Conservation (phyloP, 2,329 filamentous ascomycete genomes). For the Decorospora gaudefroyi region DNA sequence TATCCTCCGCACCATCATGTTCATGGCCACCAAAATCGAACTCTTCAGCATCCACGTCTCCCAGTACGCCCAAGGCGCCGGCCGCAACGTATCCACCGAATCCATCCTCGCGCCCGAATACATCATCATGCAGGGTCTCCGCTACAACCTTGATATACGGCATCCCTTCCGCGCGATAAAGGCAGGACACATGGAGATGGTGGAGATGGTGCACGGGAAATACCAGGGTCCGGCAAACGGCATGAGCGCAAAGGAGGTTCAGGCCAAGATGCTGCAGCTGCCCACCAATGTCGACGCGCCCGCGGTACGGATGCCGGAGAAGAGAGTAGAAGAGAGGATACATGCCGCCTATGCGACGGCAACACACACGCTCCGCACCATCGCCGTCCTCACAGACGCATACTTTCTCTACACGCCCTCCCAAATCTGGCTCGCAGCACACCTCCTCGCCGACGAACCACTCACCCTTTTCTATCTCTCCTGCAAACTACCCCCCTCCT, state of each 20-base stretch:
- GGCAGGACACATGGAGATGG: constrained; percentile 81
- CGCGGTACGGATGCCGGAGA: constrained; percentile 17
- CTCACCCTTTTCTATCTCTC: constrained; percentile 57
- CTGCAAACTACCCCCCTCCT: constrained; percentile 48
- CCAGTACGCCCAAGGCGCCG: constrained; percentile 58
- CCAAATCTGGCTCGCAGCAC: constrained; percentile 86
- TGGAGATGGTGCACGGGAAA: constrained; percentile 67
- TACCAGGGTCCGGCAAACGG: constrained; percentile 44
- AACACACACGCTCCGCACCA: constrained; percentile 60
- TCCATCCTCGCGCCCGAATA: constrained; percentile 91
- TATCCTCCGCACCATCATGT: constrained; percentile 86
- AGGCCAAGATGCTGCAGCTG: constrained; percentile 36
- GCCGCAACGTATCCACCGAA: constrained; percentile 67
- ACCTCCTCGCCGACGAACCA: constrained; percentile 73
- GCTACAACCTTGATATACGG: constrained; percentile 90
- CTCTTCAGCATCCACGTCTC: constrained; percentile 72
- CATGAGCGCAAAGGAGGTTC: constrained; percentile 30
- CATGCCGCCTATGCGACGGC: constrained; percentile 72
- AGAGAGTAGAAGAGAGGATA: constrained; percentile 53
- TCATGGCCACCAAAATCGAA: constrained; percentile 92
- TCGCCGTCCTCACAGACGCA: constrained; percentile 85
- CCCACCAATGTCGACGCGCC: constrained; percentile 26
- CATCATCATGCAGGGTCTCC: constrained; percentile 84
- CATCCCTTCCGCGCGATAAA: constrained; percentile 89
- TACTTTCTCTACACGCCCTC: constrained; percentile 96